phyloP scores from a whole-genome alignment of 495 filamentous ascomycete species.

The Recurvomyces mirabilis region DNA sequence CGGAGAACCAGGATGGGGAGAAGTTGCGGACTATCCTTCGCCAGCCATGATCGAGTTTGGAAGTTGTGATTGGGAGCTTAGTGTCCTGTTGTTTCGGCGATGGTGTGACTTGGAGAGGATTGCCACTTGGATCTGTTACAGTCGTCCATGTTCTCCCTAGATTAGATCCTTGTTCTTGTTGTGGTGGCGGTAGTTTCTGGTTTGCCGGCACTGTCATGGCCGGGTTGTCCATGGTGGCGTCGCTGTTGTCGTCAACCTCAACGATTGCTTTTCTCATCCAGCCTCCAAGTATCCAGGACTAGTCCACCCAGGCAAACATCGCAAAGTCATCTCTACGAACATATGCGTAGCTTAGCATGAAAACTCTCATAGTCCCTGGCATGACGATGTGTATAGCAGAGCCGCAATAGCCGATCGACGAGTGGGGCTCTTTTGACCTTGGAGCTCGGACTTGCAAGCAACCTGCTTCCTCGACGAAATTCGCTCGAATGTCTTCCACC shows the following conservation, averaged over 20 bases:
- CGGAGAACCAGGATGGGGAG: slow-evolving; percentile 29
- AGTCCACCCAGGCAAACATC: too few relatives aligned
- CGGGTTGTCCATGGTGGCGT: too few relatives aligned
- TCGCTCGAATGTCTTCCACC: background rate
- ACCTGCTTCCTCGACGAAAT: background rate
- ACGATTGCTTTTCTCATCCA: background rate
- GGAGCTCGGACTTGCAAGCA: slow-evolving; percentile 3
- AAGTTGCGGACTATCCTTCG: slow-evolving; percentile 29
- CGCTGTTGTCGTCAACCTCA: background rate
- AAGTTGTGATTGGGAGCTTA: background rate
- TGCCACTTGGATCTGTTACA: slow-evolving; percentile 10
- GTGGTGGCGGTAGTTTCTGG: too few relatives aligned
- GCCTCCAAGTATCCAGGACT: too few relatives aligned
- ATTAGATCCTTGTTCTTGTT: too few relatives aligned
- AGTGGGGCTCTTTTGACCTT: background rate
- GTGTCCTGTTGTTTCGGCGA: background rate
- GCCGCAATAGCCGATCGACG: slow-evolving; percentile 1
- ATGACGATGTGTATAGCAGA: too few relatives aligned
- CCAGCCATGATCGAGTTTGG: slow-evolving; percentile 28
- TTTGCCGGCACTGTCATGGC: background rate
- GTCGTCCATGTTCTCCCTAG: too few relatives aligned
- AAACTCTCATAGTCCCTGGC: too few relatives aligned
- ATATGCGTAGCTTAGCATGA: too few relatives aligned
- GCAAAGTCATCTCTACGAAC: too few relatives aligned
- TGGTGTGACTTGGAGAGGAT: background rate